These are phyloP conservation scores for Chloromonas sp. DNA, from an alignment of 163 green algal genomes.

Conservation along the genomic window DNA sequence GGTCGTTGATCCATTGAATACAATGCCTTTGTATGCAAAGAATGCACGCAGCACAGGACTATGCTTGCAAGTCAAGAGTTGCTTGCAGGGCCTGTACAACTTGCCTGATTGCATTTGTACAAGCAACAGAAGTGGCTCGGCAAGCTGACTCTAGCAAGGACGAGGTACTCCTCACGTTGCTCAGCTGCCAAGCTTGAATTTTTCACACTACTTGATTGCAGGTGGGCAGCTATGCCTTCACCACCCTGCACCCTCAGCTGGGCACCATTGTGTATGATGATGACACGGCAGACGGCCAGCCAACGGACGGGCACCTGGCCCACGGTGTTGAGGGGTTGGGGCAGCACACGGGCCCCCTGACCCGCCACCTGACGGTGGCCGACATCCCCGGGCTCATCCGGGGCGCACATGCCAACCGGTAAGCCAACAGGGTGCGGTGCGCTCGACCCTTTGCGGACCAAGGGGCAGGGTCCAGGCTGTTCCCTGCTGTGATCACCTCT, in stretches of 20 bases:
- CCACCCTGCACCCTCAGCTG: constrained; percentile 81
- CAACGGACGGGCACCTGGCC: too few relatives aligned
- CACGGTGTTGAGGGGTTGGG: too few relatives aligned
- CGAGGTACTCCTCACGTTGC: too few relatives aligned
- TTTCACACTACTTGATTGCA: constrained; percentile 10
- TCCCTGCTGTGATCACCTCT: too few relatives aligned
- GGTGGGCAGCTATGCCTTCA: constrained; percentile 83
- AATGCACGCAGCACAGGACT: too few relatives aligned
- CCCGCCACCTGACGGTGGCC: constrained; percentile 19
- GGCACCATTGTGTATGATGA: constrained; percentile 43
- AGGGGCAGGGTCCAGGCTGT: not conserved
- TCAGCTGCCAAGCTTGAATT: too few relatives aligned
- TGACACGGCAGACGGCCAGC: not conserved
- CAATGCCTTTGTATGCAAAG: too few relatives aligned
- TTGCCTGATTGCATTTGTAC: too few relatives aligned
- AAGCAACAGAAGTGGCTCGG: not conserved
- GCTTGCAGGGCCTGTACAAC: too few relatives aligned
- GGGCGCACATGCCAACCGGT: constrained; percentile 15
- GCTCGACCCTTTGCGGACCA: not conserved
- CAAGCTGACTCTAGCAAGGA: not conserved
- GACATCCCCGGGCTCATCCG: constrained; percentile 48
- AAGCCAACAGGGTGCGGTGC: not conserved
- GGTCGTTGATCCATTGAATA: too few relatives aligned
- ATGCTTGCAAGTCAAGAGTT: too few relatives aligned
- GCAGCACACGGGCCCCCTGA: too few relatives aligned